Base-by-base conservation (phyloP, 257 asterid species). In the Nicotiana attenuata region DNA sequence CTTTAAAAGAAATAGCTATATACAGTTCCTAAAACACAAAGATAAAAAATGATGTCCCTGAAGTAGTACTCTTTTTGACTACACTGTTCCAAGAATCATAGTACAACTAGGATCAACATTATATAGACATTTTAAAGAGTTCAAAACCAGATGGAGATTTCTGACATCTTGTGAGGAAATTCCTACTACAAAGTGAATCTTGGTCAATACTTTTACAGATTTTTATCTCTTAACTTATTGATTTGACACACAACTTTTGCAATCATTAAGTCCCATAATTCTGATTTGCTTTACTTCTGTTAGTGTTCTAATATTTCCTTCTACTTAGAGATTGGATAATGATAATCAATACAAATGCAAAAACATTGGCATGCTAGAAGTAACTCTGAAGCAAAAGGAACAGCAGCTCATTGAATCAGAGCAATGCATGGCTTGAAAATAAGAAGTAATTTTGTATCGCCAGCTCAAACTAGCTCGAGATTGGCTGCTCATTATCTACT, bases 321-420 rank as follows among this genome's bases (percentile, higher is more conserved):
- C 29, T 59, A 52, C 47, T 1, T 13, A 92, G 98, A 91, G 97
- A 81, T 6, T 90, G 90, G 95, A 92, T 47, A 87, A 87, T 65
- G 33, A 35, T 35, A 35, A 35, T 35, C 41, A 35, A 87, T 89
- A 94, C 90, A 94, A 91, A 86, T 88, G 94, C 81, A 92, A 91
- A 84, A 91, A 93, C 90, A 87, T 94, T 80, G 86, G 91, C 17
- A 77, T 87, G 84, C 75, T 91, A 24, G 92, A 90, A 90, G 97
- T 97, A 19, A 83, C 83, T 41, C 80, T 95, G 82, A 91, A 52
- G 92, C 90, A 92, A 88, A 90, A 90, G 89, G 41, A n/a, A 41
- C 90, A 91, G 3, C 68, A 83, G 10, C 86, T 88, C 10, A 50
- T 91, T 29, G 92, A 88, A 84, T 61, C 95, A 24, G 96, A 94